phyloP scores from a whole-genome alignment of 257 asterid genomes.

The Solanum appendiculatum region DNA sequence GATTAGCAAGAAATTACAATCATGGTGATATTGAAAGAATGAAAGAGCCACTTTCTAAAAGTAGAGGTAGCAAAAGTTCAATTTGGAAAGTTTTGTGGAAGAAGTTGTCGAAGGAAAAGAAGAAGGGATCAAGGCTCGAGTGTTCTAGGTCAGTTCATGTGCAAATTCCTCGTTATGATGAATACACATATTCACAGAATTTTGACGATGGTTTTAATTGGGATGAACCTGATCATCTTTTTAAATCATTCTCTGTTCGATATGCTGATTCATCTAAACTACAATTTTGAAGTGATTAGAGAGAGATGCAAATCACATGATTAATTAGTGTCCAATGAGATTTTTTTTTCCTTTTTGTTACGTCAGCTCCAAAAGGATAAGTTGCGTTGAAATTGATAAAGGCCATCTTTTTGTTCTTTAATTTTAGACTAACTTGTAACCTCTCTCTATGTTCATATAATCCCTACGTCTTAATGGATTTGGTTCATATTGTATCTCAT shows the following conservation, averaged over 20 bases:
- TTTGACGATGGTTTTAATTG: conserved; percentile 9
- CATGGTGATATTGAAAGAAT: background rate
- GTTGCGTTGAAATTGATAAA: too few species aligned
- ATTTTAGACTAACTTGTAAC: background rate
- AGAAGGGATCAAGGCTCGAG: background rate
- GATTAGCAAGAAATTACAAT: background rate
- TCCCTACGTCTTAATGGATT: background rate
- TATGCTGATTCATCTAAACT: conserved; percentile 8
- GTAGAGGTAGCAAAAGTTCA: background rate
- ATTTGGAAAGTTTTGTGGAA: conserved; percentile 16
- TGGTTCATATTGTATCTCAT: background rate
- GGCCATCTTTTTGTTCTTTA: background rate
- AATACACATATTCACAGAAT: conserved; percentile 7
- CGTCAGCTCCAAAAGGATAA: too few species aligned
- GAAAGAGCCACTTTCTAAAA: background rate
- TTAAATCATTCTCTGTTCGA: conserved; percentile 16
- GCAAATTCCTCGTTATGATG: conserved; percentile 7
- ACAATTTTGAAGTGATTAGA: background rate
- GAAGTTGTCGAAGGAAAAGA: conserved; percentile 3
- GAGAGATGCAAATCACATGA: background rate
- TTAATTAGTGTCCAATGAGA: background rate
- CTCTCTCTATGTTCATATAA: background rate
- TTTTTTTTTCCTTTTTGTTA: background rate
- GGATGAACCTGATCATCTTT: conserved; percentile 7
- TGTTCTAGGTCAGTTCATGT: background rate